A percentile compares a stretch with the other conserved stretches of the same genome.
Conservation (phyloP, 75 land plant genomes). For the Cupressus sempervirens region DNA sequence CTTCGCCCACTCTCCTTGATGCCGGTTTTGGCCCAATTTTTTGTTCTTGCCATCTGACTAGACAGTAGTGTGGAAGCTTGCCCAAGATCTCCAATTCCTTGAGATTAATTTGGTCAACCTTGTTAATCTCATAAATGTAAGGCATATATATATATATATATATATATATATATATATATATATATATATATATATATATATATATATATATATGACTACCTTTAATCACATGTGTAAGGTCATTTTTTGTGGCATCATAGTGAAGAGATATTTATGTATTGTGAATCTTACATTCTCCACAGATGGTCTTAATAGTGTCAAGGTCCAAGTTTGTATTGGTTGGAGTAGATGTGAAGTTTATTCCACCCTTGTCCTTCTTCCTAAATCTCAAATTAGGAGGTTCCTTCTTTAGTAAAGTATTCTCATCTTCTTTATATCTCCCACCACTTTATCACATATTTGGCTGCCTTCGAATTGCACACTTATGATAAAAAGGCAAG, state of each 20-base stretch:
- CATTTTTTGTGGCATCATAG: slow-evolving; percentile 99
- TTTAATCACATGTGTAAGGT: slow-evolving; percentile 96
- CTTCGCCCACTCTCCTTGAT: no score
- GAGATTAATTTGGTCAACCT: slow-evolving; percentile 93
- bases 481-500: no score
- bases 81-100: slow-evolving; percentile 97
- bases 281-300: slow-evolving; percentile 96
- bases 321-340: slow-evolving; percentile 85
- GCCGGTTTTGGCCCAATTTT: no score
- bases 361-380: slow-evolving; percentile 97
- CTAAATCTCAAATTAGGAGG: slow-evolving; percentile 94
- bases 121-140: slow-evolving; percentile 93
- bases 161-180: no score
- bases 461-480: no score
- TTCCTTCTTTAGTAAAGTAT: slow-evolving; percentile 85
- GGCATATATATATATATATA: no score
- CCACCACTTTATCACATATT: no score
- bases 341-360: slow-evolving; percentile 92
- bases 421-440: no score
- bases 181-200: no score
- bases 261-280: slow-evolving; percentile 93
- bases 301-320: slow-evolving; percentile 97
- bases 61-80: slow-evolving; percentile 98
- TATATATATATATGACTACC: slow-evolving; percentile 95
- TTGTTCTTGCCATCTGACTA: no score